Evolutionary conservation across 2,329 filamentous ascomycete species (phyloP).

Genomic region (Calcarisporium arbuscula): DNA sequence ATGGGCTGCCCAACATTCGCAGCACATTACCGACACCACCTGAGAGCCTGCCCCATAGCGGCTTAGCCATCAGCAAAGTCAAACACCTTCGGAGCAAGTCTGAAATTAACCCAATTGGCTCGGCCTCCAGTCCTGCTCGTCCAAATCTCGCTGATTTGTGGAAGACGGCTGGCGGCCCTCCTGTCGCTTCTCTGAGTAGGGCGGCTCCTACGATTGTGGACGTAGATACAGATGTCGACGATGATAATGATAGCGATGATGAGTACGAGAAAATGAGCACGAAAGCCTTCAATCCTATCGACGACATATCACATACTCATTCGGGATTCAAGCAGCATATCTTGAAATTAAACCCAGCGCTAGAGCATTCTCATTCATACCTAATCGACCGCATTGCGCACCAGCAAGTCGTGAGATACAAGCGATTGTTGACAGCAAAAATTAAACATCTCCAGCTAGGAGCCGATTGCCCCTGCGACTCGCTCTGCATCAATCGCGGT

Average conservation of each 20-base stretch:
- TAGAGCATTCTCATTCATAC: constrained; percentile 49
- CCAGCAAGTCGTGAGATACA: constrained; percentile 75
- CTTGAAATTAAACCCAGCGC: constrained; percentile 63
- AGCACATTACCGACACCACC: constrained; percentile 44
- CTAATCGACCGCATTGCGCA: constrained; percentile 76
- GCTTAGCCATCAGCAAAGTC: constrained; percentile 44
- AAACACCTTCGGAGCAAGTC: constrained; percentile 52
- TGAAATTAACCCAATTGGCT: constrained; percentile 28
- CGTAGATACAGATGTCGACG: constrained; percentile 42
- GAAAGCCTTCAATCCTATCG: constrained; percentile 56
- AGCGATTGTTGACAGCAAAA: constrained; percentile 63
- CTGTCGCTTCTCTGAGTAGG: constrained; percentile 39
- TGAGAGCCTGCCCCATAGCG: constrained; percentile 43
- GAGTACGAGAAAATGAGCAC: constrained; percentile 54
- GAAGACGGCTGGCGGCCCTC: constrained; percentile 47
- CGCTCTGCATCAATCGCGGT: constrained; percentile 59
- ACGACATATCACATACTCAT: constrained; percentile 64
- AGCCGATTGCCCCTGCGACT: constrained; percentile 53
- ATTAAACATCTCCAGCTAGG: constrained; percentile 63
- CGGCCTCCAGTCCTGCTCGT: constrained; percentile 32
- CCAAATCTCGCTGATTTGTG: constrained; percentile 44
- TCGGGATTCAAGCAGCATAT: constrained; percentile 74
- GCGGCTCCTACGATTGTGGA: too few relatives aligned
- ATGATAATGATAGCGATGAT: constrained; percentile 53
- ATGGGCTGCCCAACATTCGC: constrained; percentile 54